Evolutionary conservation across 2,329 filamentous ascomycete genomes (phyloP), one percentile per base, ranked within the genome.

Genomic region (Coniochaeta sp.): DNA sequence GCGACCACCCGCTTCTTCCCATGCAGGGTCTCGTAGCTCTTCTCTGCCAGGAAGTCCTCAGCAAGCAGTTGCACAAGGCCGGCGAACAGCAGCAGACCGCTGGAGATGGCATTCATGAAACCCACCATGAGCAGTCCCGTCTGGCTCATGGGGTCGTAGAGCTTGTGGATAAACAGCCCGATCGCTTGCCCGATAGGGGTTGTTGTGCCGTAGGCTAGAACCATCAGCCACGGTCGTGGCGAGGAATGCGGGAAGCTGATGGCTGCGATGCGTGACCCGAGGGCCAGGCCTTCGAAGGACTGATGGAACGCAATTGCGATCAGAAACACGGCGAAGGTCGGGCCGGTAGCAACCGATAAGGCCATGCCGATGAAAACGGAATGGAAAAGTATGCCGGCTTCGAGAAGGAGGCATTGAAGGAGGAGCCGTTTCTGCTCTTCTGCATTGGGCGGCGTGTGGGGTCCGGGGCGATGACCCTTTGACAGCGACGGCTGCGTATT

Each of bases 291-390:
- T 75, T 96, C 91, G 65, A 96, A 96, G 1, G 89, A 91, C 75
- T 96, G 89, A 69, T 95, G 90, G 73, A 93, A 93, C 64, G 84
- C 86, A 63, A 95, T 92, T 57, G 90, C 90, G 32, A 93, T 80
- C 0, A 95, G 78, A 64, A 95, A 89, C 14, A 93, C 89, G 47
- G 91, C 78, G 69, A 95, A 95, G 1, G 89, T 85, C 0, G 89
- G 88, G 0, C 90, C 90, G 0, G 89, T 91, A 0, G 90, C 87
- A 0, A 95, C 90, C 0, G 89, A 91, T 32, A 95, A 81, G 4
- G 90, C 89, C 89, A 93, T 93, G 63, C 90, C 90, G 66, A 95
- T 93, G 69, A 95, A 95, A 59, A 95, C 81, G 68, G 86, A 90
- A 76, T 95, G 90, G 70, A 93, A 93, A 17, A 95, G 80, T 62